phyloP scores from a whole-genome alignment of 2,329 filamentous ascomycete genomes.

The Verticillium isaacii region DNA sequence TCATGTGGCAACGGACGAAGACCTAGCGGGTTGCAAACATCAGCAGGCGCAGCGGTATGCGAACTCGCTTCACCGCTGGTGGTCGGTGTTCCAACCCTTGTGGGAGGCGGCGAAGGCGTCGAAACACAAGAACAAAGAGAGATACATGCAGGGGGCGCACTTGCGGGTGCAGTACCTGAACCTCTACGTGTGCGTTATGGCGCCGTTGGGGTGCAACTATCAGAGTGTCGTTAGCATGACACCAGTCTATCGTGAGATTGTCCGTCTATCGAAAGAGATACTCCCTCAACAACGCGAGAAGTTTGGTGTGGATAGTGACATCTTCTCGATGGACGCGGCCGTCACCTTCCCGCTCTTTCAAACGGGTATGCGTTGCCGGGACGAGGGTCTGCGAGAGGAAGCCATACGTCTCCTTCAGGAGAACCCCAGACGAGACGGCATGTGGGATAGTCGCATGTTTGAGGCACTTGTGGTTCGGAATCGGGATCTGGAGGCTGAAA shows the following conservation, averaged over 20 bases:
- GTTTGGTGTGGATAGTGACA: slow-evolving; percentile 12
- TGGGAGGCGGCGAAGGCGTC: neutral
- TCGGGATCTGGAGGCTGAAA: slow-evolving; percentile 13
- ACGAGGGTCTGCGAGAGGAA: slow-evolving; percentile 17
- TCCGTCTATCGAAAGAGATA: slow-evolving; percentile 15
- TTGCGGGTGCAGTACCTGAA: slow-evolving; percentile 21
- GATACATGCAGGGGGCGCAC: slow-evolving; percentile 5
- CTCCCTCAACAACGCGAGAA: slow-evolving; percentile 5
- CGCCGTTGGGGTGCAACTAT: slow-evolving; percentile 16
- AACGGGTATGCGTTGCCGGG: slow-evolving; percentile 19
- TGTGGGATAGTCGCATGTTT: slow-evolving; percentile 19
- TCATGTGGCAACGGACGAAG: neutral
- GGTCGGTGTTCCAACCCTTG: neutral
- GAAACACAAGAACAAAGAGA: neutral
- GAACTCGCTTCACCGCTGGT: slow-evolving; percentile 9
- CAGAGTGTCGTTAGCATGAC: slow-evolving; percentile 16
- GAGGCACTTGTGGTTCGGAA: slow-evolving; percentile 12
- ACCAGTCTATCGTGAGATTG: slow-evolving; percentile 20
- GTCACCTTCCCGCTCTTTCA: slow-evolving; percentile 20
- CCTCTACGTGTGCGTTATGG: slow-evolving; percentile 14
- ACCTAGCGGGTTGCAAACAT: neutral
- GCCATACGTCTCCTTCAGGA: slow-evolving; percentile 18
- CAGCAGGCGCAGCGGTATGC: neutral
- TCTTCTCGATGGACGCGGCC: slow-evolving; percentile 23
- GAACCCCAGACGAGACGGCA: slow-evolving; percentile 20